Evolutionary conservation across 2,329 filamentous ascomycete genomes (phyloP).

Genomic region (Arthrinium puccinioides): DNA sequence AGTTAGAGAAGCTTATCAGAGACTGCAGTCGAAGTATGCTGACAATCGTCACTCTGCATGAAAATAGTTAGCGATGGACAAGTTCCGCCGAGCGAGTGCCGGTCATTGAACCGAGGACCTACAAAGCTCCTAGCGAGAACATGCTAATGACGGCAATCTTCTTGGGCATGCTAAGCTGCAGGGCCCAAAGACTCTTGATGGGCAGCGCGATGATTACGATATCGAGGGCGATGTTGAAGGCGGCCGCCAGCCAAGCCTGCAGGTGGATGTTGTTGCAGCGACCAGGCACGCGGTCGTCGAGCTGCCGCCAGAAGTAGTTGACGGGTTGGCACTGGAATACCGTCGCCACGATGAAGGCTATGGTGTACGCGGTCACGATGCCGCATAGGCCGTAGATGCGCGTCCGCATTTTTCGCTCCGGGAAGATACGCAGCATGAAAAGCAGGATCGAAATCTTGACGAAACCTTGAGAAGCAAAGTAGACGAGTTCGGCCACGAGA

Average conservation of each 20-base stretch:
- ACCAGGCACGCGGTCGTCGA: constrained; percentile 8
- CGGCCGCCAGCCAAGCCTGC: constrained; percentile 20
- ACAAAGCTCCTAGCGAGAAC: constrained; percentile 29
- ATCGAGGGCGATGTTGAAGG: constrained; percentile 19
- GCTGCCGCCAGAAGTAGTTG: constrained; percentile 19
- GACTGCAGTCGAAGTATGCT: constrained; percentile 34
- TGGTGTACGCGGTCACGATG: constrained; percentile 14
- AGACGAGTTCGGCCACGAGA: constrained; percentile 24
- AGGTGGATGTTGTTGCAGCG: constrained; percentile 23
- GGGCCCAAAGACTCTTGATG: constrained; percentile 16
- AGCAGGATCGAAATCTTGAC: constrained; percentile 25
- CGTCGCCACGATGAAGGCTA: constrained; percentile 13
- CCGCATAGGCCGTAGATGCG: constrained; percentile 17
- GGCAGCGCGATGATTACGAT: constrained; percentile 18
- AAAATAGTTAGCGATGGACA: no score
- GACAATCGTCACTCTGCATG: constrained; percentile 34
- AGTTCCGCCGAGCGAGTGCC: no score
- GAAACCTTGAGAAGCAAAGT: constrained; percentile 21
- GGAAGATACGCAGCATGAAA: constrained; percentile 25
- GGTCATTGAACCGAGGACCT: no score
- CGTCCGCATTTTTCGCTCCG: constrained; percentile 15
- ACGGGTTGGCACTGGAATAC: constrained; percentile 25
- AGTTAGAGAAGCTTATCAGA: constrained; percentile 31
- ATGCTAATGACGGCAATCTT: constrained; percentile 26
- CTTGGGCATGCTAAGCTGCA: constrained; percentile 22